These are phyloP conservation scores for Hericium alpestre DNA, from an alignment of 768 basidiomycete genomes.

Conservation along the genomic window DNA sequence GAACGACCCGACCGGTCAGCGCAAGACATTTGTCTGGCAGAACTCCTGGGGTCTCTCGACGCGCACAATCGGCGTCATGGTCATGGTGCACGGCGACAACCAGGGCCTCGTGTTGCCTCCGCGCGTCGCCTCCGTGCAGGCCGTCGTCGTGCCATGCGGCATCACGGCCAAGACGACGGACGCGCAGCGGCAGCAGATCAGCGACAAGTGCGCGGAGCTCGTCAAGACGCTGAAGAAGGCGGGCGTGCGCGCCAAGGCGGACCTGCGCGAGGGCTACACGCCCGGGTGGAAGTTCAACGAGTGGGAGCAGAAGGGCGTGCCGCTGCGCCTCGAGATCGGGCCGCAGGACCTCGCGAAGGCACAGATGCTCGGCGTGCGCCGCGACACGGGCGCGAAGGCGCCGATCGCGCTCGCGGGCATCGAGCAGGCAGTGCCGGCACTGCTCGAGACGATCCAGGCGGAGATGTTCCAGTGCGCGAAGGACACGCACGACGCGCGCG, in stretches of 20 bases:
- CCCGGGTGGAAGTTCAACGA: constrained; percentile 99
- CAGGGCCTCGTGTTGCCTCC: constrained; percentile 97
- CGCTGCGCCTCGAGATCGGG: constrained; percentile 93
- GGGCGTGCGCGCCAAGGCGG: constrained; percentile 78
- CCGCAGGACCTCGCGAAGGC: constrained; percentile 81
- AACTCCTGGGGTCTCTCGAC: constrained; percentile 98
- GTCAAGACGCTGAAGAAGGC: constrained; percentile 60
- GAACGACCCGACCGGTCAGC: constrained; percentile 50
- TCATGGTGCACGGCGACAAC: constrained; percentile 98
- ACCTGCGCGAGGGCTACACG: constrained; percentile 90
- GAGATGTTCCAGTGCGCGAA: constrained; percentile 83
- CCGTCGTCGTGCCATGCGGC: constrained; percentile 85
- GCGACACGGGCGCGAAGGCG: constrained; percentile 58
- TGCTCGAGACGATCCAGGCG: constrained; percentile 78
- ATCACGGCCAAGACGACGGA: constrained; percentile 78
- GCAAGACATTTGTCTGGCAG: constrained; percentile 87
- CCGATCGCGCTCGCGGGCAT: constrained; percentile 43
- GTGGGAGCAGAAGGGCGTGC: constrained; percentile 99
- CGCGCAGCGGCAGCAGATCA: constrained; percentile 58
- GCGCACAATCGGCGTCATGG: constrained; percentile 96
- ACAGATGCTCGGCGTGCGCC: constrained; percentile 77
- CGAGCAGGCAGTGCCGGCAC: constrained; percentile 37
- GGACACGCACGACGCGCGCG: constrained; percentile 54
- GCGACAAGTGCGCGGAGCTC: constrained; percentile 67
- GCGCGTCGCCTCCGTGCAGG: constrained; percentile 87